phyloP scores from a whole-genome alignment of 1,284 basidiomycete genomes.

The Cryptococcus amylolentus region DNA sequence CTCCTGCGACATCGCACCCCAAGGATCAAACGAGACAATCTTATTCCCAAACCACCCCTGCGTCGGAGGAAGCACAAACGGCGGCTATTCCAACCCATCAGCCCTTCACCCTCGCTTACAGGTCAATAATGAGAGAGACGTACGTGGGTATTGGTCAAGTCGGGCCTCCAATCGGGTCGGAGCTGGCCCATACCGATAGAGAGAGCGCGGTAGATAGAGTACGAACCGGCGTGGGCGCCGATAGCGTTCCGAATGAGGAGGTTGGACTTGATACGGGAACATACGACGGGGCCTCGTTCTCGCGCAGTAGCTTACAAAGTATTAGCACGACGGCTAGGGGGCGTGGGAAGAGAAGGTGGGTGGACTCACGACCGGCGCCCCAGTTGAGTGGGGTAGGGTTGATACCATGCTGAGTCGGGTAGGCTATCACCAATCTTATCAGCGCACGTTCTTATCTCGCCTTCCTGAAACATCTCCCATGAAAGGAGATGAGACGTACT shows the following conservation, averaged over 20 bases:
- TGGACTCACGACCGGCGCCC: conserved; percentile 66
- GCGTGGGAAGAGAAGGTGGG: too few species aligned
- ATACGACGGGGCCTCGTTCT: conserved; percentile 79
- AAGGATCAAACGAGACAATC: conserved; percentile 94
- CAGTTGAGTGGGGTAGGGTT: conserved; percentile 74
- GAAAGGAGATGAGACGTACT: conserved; percentile 20
- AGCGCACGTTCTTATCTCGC: neutral
- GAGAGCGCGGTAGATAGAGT: conserved; percentile 90
- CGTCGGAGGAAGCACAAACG: conserved; percentile 75
- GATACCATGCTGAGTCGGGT: conserved; percentile 69
- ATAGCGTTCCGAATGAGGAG: conserved; percentile 90
- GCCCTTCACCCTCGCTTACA: neutral
- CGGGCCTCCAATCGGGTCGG: conserved; percentile 76
- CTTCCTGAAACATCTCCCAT: neutral
- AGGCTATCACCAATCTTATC: conserved; percentile 53
- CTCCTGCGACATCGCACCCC: conserved; percentile 82
- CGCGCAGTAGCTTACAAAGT: conserved; percentile 24
- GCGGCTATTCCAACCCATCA: conserved; percentile 55
- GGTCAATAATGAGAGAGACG: conserved; percentile 9
- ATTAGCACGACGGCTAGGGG: neutral
- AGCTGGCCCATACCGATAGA: conserved; percentile 88
- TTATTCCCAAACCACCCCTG: conserved; percentile 77
- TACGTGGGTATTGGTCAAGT: conserved; percentile 75
- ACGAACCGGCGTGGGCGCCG: conserved; percentile 89
- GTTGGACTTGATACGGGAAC: conserved; percentile 75